A percentile compares a stretch with the other conserved stretches of the same genome.
These are phyloP conservation scores for Penstemon barbatus DNA, from an alignment of 257 asterid genomes.

Conservation along the genomic window DNA sequence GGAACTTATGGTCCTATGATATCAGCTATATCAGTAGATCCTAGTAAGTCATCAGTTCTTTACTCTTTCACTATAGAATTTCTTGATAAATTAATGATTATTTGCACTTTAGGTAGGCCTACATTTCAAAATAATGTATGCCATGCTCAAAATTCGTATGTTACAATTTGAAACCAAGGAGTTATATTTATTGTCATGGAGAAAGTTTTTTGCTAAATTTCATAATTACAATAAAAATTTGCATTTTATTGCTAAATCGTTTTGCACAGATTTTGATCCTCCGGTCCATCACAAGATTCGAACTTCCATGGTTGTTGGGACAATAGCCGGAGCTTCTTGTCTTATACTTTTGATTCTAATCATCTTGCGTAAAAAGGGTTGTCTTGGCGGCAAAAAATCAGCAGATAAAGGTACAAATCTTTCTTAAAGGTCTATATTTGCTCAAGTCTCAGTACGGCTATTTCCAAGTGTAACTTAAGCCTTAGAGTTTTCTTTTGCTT, in stretches of 20 bases:
- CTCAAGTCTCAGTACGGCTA: too few relatives aligned
- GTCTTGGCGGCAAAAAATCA: slow-evolving; percentile 48
- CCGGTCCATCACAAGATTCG: slow-evolving; percentile 46
- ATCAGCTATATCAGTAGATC: slow-evolving; percentile 85
- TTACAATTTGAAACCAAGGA: not conserved
- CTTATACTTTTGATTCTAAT: slow-evolving; percentile 45
- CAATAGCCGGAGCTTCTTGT: slow-evolving; percentile 51
- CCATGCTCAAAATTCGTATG: not conserved
- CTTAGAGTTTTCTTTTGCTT: not conserved
- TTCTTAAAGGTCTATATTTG: not conserved
- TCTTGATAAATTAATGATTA: not conserved
- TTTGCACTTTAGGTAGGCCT: not conserved
- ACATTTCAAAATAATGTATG: not conserved
- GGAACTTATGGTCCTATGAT: slow-evolving; percentile 87
- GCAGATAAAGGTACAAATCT: slow-evolving; percentile 55
- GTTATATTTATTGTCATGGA: not conserved
- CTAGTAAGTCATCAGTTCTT: slow-evolving; percentile 52
- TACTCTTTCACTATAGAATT: not conserved
- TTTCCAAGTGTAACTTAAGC: too few relatives aligned
- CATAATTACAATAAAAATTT: not conserved
- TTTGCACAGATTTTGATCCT: slow-evolving; percentile 66
- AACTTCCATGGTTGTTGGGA: slow-evolving; percentile 41
- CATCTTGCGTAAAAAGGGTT: slow-evolving; percentile 44
- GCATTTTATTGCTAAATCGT: not conserved
- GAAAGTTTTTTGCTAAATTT: not conserved